Base-by-base conservation (phyloP, 2,329 filamentous ascomycete species). In the Aspergillus sp. region DNA sequence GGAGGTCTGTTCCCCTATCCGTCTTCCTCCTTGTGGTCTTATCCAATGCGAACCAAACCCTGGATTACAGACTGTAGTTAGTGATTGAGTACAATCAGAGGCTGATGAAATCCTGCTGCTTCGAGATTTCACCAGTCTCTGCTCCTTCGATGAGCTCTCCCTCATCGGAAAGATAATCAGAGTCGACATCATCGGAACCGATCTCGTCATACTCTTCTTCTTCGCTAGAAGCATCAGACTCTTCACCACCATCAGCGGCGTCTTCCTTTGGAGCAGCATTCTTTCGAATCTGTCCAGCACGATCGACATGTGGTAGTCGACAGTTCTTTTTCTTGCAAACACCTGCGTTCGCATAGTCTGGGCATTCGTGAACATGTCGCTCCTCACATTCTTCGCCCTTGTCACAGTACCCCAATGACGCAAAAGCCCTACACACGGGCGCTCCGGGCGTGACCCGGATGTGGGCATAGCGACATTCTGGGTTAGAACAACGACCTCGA, bases 321-420 rank as follows among this genome's bases (percentile, higher is more conserved):
- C 93, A 98, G 64, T 88, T 87, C 76, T 88, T 87, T 73, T 84
- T 87, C 73, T 87, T 87, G 84, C 95, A 99, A 62, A 82, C 81
- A 68, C 93, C 93, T 60, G 85, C 91, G 77, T 96, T 96, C 83
- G 91, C 90, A 80, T 96, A 97, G 73, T 96, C 90, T 62, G 95
- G 93, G 76, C 95, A 98, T 76, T 98, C 93, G 77, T 89, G 89
- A 57, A 93, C 89, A 79, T 99, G 95, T 60, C 92, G 89, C 63
- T 95, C 87, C 59, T 85, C 77, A 76, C 95, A 98, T 55, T 82
- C 77, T 56, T 84, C 82, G 60, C 93, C 95, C 72, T 90, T 90
- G 61, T 90, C 87, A 79, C 95, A 98, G 76, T 92, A 98, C 53
- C 95, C 93, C 69, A 93, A 84, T 54, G 87, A 85, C 27, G 90